Evolutionary conservation across 2,329 filamentous ascomycete species (phyloP).

Genomic region (Mycocentrospora acerina): DNA sequence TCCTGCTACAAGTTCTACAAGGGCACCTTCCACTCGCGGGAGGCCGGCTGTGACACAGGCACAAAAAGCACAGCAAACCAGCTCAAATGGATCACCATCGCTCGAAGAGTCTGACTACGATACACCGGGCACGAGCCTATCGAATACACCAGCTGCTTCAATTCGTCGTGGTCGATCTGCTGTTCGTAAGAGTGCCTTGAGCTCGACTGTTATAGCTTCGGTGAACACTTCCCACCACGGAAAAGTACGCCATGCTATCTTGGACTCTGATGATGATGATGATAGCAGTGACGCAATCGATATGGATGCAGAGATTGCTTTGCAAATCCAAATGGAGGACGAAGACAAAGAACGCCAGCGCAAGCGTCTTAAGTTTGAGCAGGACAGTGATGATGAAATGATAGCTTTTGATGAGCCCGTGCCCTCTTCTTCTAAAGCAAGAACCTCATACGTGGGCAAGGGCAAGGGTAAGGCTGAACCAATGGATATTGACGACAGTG

Average conservation of each 20-base stretch:
- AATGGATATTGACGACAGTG: slow-evolving; percentile 7
- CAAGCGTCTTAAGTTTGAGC: slow-evolving; percentile 41
- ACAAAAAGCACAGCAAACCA: slow-evolving; percentile 19
- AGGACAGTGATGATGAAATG: slow-evolving; percentile 38
- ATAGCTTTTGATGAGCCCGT: slow-evolving; percentile 8
- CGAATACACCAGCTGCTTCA: slow-evolving; percentile 55
- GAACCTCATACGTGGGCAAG: slow-evolving; percentile 21
- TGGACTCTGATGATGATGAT: slow-evolving; percentile 31
- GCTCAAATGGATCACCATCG: slow-evolving; percentile 34
- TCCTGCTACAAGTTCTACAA: slow-evolving; percentile 19
- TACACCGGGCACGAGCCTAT: slow-evolving; percentile 63
- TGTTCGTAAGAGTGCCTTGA: slow-evolving; percentile 25
- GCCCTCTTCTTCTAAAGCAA: slow-evolving; percentile 5
- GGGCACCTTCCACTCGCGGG: slow-evolving; percentile 13
- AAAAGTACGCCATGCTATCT: slow-evolving; percentile 21
- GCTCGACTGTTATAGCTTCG: slow-evolving; percentile 16
- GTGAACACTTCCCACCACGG: slow-evolving; percentile 24
- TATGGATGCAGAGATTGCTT: slow-evolving; percentile 57
- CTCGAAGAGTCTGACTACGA: slow-evolving; percentile 53
- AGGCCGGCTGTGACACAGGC: slow-evolving; percentile 9
- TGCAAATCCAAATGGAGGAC: slow-evolving; percentile 57
- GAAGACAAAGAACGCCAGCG: slow-evolving; percentile 47
- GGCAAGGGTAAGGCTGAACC: slow-evolving; percentile 25
- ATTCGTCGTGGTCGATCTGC: slow-evolving; percentile 19
- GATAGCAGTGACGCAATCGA: slow-evolving; percentile 38